Conservation (phyloP, 2,329 filamentous ascomycete species). For the Talaromyces amestolkiae region DNA sequence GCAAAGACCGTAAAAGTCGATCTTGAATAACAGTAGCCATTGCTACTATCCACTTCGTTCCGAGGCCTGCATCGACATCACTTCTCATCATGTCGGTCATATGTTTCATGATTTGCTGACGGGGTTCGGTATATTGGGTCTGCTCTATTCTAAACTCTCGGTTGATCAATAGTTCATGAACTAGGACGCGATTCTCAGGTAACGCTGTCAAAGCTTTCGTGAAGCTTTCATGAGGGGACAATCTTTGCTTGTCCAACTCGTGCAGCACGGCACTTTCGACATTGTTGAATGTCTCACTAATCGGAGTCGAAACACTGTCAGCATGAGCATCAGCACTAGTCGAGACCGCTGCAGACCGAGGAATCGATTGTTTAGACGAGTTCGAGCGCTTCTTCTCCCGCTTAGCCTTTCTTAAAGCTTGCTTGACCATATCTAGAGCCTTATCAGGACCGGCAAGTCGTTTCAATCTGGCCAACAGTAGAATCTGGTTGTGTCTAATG, state of each 20-base stretch:
- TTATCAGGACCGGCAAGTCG: conserved; percentile 61
- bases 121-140: conserved; percentile 47
- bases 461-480: conserved; percentile 61
- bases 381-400: conserved; percentile 51
- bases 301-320: conserved; percentile 39
- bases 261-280: conserved; percentile 34
- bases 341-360: conserved; percentile 50
- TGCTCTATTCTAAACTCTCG: conserved; percentile 62
- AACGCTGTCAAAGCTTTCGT: conserved; percentile 58
- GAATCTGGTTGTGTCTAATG: conserved; percentile 64
- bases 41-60: conserved; percentile 60
- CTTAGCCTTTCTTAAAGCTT: conserved; percentile 60
- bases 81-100: conserved; percentile 59
- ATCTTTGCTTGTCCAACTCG: conserved; percentile 35
- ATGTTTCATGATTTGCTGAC: conserved; percentile 57
- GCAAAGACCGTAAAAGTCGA: conserved; percentile 59
- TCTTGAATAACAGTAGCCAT: conserved; percentile 65
- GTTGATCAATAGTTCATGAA: conserved; percentile 64
- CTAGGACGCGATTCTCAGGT: conserved; percentile 60
- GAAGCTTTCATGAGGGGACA: conserved; percentile 42
- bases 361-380: conserved; percentile 56
- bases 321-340: conserved; percentile 34
- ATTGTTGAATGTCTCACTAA: conserved; percentile 42
- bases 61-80: conserved; percentile 56
- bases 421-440: conserved; percentile 59